Evolutionary conservation across 768 basidiomycete species (phyloP), one percentile per base, ranked within the genome.

Genomic region (Termitomyces sp.): DNA sequence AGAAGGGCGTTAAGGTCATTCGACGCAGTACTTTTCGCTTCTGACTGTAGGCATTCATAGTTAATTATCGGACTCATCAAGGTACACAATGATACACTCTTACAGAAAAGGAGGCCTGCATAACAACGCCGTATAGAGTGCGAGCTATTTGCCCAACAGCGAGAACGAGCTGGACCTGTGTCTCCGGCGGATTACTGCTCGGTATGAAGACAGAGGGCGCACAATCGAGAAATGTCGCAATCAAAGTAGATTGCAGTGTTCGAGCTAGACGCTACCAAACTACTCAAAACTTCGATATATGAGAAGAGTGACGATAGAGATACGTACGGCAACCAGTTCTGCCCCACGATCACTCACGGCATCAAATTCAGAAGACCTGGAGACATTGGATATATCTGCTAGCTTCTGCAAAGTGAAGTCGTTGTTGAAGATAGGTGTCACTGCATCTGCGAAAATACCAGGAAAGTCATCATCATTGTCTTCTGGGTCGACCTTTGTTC

Each of bases 191-290:
- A 31, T 65, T 76, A n/a, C 71, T 71, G 60, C 78, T 80, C 0
- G 90, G 87, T 3, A 85, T 79, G 70, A 96, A 95, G 1, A 89
- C 89, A 14, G 81, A 67, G 1, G 95, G 91, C 4, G 92, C 91
- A 61, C 84, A 83, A 68, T 98, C 95, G 21, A 98, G 81, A 70
- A 93, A 91, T 1, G 89, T 86, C 21, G 92, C 86, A 2, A 93
- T 73, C 11, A 98, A 74, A 10, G 86, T 85, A 3, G 92, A 78
- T 63, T 94, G 83, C n/a, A 98, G 70, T 14, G 85, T 81, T 52
- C 80, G 78, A 55, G 88, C 83, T 28, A 97, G 74, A 67, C 80
- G 81, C 89, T 91, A 60, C 17, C 57, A 45, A 35, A 19, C 23
- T 43, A 42, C 26, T 55, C 28, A 47, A 12, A n/a, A 31, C 38